Base-by-base conservation (phyloP, 1,284 basidiomycete genomes). In the Chondrostereum purpureum region DNA sequence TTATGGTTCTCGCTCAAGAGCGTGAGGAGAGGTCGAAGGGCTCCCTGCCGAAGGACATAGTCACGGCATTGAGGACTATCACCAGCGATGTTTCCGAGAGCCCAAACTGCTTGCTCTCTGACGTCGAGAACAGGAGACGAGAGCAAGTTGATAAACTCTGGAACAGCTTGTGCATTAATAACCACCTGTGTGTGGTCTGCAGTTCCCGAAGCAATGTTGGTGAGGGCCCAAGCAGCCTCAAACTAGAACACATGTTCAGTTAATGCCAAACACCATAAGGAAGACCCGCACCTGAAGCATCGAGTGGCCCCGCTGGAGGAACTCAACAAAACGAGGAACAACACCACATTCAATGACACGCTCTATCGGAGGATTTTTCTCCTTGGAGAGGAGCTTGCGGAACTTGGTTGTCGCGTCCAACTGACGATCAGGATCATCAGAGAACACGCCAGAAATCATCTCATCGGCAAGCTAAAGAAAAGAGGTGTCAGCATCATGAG, bases 301-400 rank as follows among this genome's bases (percentile, higher is more conserved):
- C 43, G 91, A 86, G 66, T 95, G 89, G 47, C 83, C 83, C 36
- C 75, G 84, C 55, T 80, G 77, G 55, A 99, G 73, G 68, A 98
- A 99, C 65, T 97, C 85, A 49, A 99, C 96, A 58, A 99, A 99
- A 50, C 95, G 90, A 49, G 92, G 89, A 27, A 99, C 92, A 44
- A 99, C 95, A 50, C 92, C 90, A 66, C 93, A 96, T 58, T 93
- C 91, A 65, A 99, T 99, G 56, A 99, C 96, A 61, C 86, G 85
- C 67, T 99, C 96, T 64, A 99, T 99, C n/a, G 95, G 95, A 31
- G 95, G 95, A 66, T 98, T 99, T 76, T 94, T 95, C 74, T 99
- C 95, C 75, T 99, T 99, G 56, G 95, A 98, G 49, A 99, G 81
- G 39, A 96, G 76, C 65, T 99, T 99, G 62, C 96, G 84, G 78